Conservation (phyloP, 2,329 filamentous ascomycete species). For the Dothiorella sarmentorum region DNA sequence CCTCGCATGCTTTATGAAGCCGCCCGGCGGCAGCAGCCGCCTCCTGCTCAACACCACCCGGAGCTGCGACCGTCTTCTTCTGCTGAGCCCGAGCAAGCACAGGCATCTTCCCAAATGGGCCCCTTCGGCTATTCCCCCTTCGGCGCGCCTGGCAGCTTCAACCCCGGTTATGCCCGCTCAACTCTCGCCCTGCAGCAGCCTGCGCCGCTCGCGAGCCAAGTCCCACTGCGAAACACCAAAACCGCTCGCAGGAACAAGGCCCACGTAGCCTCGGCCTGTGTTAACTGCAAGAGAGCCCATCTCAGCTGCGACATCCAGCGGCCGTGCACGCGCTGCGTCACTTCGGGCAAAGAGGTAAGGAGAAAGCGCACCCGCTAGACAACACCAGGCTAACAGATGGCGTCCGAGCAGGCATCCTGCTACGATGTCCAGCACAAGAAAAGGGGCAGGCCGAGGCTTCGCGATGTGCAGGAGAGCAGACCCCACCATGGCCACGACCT, state of each 20-base stretch:
- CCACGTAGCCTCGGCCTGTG: constrained; percentile 79
- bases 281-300: constrained; percentile 83
- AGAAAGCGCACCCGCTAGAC: neutral
- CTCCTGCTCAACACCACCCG: neutral
- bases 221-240: constrained; percentile 27
- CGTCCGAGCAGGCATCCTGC: constrained; percentile 60
- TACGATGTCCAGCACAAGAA: constrained; percentile 86
- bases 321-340: constrained; percentile 73
- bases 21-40: constrained; percentile 13
- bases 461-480: constrained; percentile 59
- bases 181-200: constrained; percentile 10
- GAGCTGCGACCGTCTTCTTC: constrained; percentile 8
- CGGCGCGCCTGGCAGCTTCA: constrained; percentile 1
- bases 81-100: constrained; percentile 8
- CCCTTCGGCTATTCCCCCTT: constrained; percentile 15
- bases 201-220: constrained; percentile 7
- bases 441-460: constrained; percentile 70
- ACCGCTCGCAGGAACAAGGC: constrained; percentile 59
- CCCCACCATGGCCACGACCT: constrained; percentile 32
- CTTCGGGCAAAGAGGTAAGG: constrained; percentile 65
- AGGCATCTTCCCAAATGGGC: constrained; percentile 13
- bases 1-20: constrained; percentile 15
- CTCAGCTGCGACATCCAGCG: constrained; percentile 65
- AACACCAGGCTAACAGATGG: neutral
- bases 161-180: constrained; percentile 5